Percentiles rank a stretch among this genome's conserved stretches.
phyloP scores from a whole-genome alignment of 495 filamentous ascomycete genomes.

The Astrothelium macrocarpum region DNA sequence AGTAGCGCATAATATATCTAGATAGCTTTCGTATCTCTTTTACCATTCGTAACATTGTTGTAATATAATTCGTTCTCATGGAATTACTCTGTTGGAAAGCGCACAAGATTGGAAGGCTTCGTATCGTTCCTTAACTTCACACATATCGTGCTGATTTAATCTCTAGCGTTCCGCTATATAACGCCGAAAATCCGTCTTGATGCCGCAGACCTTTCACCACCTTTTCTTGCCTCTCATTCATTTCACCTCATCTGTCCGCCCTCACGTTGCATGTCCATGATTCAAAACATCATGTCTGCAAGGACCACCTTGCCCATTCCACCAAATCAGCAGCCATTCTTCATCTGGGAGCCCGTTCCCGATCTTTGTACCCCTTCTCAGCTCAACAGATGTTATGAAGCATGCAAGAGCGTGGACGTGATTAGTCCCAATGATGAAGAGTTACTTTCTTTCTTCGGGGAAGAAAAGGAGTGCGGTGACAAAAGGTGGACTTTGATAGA shows the following conservation, averaged over 20 bases:
- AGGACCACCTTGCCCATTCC: slow-evolving; percentile 13
- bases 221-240: slow-evolving; percentile 57
- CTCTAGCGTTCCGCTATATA: slow-evolving; percentile 66
- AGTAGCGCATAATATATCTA: too few species aligned
- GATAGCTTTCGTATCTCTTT: too few species aligned
- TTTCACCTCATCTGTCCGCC: slow-evolving; percentile 87
- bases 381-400: slow-evolving; percentile 59
- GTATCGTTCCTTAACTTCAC: too few species aligned
- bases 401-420: slow-evolving; percentile 65
- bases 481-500: slow-evolving; percentile 43
- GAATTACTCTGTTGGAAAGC: too few species aligned
- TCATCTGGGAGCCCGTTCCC: slow-evolving; percentile 94
- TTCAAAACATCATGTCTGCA: slow-evolving; percentile 48
- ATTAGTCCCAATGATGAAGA: slow-evolving; percentile 85
- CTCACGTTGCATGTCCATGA: slow-evolving; percentile 62
- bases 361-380: slow-evolving; percentile 73
- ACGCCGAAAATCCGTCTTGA: slow-evolving; percentile 78
- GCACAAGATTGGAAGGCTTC: too few species aligned
- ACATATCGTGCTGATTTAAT: background rate
- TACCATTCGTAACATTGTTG: too few species aligned
- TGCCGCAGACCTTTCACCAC: slow-evolving; percentile 44
- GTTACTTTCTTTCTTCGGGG: slow-evolving; percentile 67
- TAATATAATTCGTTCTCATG: too few species aligned
- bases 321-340: slow-evolving; percentile 45
- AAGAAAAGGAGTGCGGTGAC: slow-evolving; percentile 25